Base-by-base conservation (phyloP, 2,329 filamentous ascomycete genomes). In the Cytospora piceicola region DNA sequence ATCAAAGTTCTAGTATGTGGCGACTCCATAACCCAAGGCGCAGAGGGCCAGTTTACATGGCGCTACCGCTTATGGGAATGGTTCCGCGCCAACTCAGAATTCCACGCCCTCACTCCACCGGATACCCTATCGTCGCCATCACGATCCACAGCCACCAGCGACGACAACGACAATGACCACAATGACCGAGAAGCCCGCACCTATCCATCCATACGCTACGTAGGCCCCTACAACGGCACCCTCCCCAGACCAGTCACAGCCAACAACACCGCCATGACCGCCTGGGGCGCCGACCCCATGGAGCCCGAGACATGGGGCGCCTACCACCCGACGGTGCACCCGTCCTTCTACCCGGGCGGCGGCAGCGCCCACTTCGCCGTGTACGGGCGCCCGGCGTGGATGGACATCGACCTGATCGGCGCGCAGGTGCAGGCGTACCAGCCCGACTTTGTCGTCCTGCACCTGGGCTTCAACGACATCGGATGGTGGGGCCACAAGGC, bases 1-100 rank as follows among this genome's bases (percentile, higher is more conserved):
- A 46, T 72, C 34, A 71, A 67, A 24, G 61, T 77, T 42, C 73
- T 80, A 71, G 69, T 78, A 9, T 73, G 77, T 8, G 77, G 78
- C 57, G 77, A 79, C 67, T 78, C 77, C 22, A 79, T 80, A 61
- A 71, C 75, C 3, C 75, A 78, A 36, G 78, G 78, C 15, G 68
- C 67, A 29, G 77, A 80, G 64, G 77, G 76, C 34, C 78, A 80
- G 67, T 78, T 72, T 60, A 81, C 78, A 12, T 81, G 79, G 79
- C 73, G 79, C 11, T 81, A 77, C 59, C 73, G 78, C 5, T 68
- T 81, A 15, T 79, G 75, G 73, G 63, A 80, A 57, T 81, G 78
- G 78, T 73, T 80, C 59, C 67, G 67, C 2, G 49, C 58, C 17
- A 66, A 75, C 29, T 24, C n/a, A 4, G 22, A 52, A 29, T 51